A percentile compares a stretch with the other conserved stretches of the same genome.
Conservation (phyloP, 495 filamentous ascomycete species). For the Amniculicola lignicola region DNA sequence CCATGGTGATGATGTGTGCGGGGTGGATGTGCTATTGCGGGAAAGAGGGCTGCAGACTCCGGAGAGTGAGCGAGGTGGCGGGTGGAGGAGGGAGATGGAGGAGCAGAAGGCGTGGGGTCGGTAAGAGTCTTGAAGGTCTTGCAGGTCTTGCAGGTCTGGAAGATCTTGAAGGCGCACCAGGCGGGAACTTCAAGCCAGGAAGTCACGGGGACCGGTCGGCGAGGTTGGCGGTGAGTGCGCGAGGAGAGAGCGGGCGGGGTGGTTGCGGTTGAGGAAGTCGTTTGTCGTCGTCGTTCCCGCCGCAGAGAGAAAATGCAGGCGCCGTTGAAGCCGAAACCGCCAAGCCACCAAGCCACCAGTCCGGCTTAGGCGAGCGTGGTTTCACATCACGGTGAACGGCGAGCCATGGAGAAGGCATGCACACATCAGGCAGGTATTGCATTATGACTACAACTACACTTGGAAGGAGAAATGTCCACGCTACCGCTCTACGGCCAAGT, state of each 20-base stretch:
- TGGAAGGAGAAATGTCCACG: conserved; percentile 28
- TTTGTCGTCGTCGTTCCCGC: too few species aligned
- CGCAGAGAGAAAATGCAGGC: conserved; percentile 26
- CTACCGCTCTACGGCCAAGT: conserved; percentile 11
- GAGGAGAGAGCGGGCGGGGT: background rate
- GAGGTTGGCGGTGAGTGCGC: background rate
- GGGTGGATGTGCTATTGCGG: background rate
- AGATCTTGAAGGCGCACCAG: conserved; percentile 21
- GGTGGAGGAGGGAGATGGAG: background rate
- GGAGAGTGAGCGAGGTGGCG: conserved; percentile 2
- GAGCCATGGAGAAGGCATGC: too few species aligned
- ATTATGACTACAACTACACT: too few species aligned
- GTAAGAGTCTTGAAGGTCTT: background rate
- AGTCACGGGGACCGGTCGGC: conserved; percentile 4
- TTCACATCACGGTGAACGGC: too few species aligned
- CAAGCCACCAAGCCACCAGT: too few species aligned
- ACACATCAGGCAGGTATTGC: too few species aligned
- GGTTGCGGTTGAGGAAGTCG: background rate
- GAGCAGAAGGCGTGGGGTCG: background rate
- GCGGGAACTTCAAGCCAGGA: conserved; percentile 10
- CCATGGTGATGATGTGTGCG: conserved; percentile 23
- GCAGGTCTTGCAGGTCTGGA: background rate
- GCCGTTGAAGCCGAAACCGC: conserved; percentile 5
- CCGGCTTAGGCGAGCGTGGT: too few species aligned
- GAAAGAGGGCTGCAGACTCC: background rate